phyloP scores from a whole-genome alignment of 108 stramenopile species.

The Chaetoceros tenuissimus region DNA sequence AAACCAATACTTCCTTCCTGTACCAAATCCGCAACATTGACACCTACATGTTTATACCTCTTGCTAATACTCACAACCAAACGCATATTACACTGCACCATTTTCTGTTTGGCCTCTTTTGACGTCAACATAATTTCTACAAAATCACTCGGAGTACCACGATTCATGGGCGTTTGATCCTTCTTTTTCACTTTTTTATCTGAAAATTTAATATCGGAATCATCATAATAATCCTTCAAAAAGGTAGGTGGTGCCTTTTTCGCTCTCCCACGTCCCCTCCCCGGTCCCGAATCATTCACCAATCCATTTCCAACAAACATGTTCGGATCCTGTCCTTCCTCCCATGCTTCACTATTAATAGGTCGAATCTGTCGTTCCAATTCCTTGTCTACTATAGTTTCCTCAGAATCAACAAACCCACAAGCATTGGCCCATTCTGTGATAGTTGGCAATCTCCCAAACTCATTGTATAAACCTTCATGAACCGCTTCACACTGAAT shows the following conservation, averaged over 20 bases:
- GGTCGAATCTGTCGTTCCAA: slow-evolving; percentile 51
- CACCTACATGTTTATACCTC: slow-evolving; percentile 78
- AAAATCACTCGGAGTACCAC: slow-evolving; percentile 59
- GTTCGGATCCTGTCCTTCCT: slow-evolving; percentile 55
- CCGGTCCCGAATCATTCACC: slow-evolving; percentile 46
- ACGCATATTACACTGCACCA: slow-evolving; percentile 91
- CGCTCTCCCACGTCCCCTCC: slow-evolving; percentile 65
- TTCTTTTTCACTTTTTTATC: slow-evolving; percentile 19
- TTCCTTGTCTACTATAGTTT: slow-evolving; percentile 19
- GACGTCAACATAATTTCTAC: slow-evolving; percentile 66
- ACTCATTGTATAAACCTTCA: slow-evolving; percentile 43
- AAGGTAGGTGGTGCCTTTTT: slow-evolving; percentile 52
- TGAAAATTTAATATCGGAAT: slow-evolving; percentile 28
- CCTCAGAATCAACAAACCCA: slow-evolving; percentile 30
- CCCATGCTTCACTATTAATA: slow-evolving; percentile 34
- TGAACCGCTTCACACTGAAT: slow-evolving; percentile 69
- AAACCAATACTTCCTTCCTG: slow-evolving; percentile 87
- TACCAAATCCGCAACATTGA: slow-evolving; percentile 73
- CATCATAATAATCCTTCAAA: slow-evolving; percentile 54
- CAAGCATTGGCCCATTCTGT: slow-evolving; percentile 79
- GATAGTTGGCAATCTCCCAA: slow-evolving; percentile 51
- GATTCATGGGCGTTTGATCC: slow-evolving; percentile 43
- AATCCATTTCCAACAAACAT: slow-evolving; percentile 83
- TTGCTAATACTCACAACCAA: slow-evolving; percentile 89
- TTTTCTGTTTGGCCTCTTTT: slow-evolving; percentile 75